Percentiles rank a stretch among this genome's conserved stretches.
These are phyloP conservation scores for Cadophora luteo-olivacea DNA, from an alignment of 2,329 filamentous ascomycete genomes.

Conservation along the genomic window DNA sequence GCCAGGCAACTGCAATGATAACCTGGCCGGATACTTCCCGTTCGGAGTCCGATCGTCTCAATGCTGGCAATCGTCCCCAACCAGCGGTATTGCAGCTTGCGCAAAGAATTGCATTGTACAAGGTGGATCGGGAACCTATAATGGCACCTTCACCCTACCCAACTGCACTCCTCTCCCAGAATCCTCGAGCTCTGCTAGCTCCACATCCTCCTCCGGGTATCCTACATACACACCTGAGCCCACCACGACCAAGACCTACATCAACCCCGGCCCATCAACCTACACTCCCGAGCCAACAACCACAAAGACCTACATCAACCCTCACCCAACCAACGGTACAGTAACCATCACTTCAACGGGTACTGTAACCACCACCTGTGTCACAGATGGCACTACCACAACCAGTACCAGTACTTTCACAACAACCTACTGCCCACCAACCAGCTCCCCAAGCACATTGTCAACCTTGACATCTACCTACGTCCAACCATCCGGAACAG, in stretches of 20 bases:
- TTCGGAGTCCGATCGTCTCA: constrained; percentile 45
- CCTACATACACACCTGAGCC: constrained; percentile 25
- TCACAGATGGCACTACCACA: constrained; percentile 30
- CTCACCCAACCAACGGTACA: constrained; percentile 27
- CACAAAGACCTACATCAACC: constrained; percentile 12
- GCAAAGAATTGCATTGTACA: constrained; percentile 58
- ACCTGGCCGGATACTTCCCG: constrained; percentile 52
- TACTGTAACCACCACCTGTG: constrained; percentile 31
- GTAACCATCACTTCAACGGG: constrained; percentile 34
- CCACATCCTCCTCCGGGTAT: constrained; percentile 24
- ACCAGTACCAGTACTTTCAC: constrained; percentile 29
- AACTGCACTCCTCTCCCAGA: constrained; percentile 32
- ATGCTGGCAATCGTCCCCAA: constrained; percentile 51
- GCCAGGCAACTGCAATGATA: constrained; percentile 52
- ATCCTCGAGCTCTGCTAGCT: constrained; percentile 35
- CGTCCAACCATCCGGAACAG: constrained; percentile 8
- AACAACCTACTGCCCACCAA: constrained; percentile 27
- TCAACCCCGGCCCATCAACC: neutral
- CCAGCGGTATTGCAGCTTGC: constrained; percentile 54
- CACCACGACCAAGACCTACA: constrained; percentile 25
- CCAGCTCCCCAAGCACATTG: constrained; percentile 25
- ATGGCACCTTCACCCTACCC: constrained; percentile 48
- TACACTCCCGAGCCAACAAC: constrained; percentile 20
- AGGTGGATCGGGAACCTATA: constrained; percentile 44
- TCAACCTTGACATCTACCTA: constrained; percentile 18